Percentiles rank a stretch among this genome's conserved stretches.
phyloP scores from a whole-genome alignment of 495 filamentous ascomycete genomes.

The Podospora didyma region DNA sequence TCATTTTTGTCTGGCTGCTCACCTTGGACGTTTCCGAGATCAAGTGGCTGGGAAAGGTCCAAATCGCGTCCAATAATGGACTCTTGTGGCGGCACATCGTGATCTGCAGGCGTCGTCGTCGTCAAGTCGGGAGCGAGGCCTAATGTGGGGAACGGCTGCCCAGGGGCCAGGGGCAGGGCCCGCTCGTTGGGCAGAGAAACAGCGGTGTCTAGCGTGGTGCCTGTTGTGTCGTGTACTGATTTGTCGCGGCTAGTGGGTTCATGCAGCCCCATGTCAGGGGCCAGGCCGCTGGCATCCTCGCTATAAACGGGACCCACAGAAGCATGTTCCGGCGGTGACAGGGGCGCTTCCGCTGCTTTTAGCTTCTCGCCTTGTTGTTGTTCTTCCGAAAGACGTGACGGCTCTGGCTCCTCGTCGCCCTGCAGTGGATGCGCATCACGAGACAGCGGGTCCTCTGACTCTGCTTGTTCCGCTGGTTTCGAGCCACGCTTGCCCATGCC shows the following conservation, averaged over 20 bases:
- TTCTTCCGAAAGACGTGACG: background rate
- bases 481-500: slow-evolving; percentile 12
- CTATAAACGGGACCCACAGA: slow-evolving; percentile 7
- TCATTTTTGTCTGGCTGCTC: slow-evolving; percentile 12
- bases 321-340: slow-evolving; percentile 8
- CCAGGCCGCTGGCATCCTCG: slow-evolving; percentile 16
- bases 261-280: slow-evolving; percentile 20
- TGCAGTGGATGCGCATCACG: slow-evolving; percentile 10
- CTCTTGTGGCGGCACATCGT: slow-evolving; percentile 1
- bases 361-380: slow-evolving; percentile 6
- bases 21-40: slow-evolving; percentile 4
- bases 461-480: background rate
- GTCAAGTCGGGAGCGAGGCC: slow-evolving; percentile 6
- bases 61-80: slow-evolving; percentile 2
- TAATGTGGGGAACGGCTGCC: slow-evolving; percentile 9
- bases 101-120: slow-evolving; percentile 1
- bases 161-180: slow-evolving; percentile 7
- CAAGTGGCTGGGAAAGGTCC: slow-evolving; percentile 2
- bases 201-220: slow-evolving; percentile 25
- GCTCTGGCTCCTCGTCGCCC: background rate
- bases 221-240: slow-evolving; percentile 28
- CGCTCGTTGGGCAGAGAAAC: slow-evolving; percentile 23
- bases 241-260: slow-evolving; percentile 20
- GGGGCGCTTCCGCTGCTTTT: slow-evolving; percentile 6
- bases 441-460: background rate